Conservation (phyloP, 2,329 filamentous ascomycete species). For the Cladophialophora exuberans region DNA sequence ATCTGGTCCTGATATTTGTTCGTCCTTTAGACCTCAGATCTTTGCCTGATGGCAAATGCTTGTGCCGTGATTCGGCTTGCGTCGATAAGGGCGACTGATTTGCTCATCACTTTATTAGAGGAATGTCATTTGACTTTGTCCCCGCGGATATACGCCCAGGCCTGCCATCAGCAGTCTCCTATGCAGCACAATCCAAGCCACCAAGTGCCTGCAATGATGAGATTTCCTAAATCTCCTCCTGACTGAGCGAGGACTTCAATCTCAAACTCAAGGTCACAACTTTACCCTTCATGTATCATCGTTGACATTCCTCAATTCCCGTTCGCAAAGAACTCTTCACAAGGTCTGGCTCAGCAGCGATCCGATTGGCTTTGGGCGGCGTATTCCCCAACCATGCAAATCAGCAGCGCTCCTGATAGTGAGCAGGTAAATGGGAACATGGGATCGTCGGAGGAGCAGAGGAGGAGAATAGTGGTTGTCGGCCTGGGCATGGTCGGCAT, state of each 20-base stretch:
- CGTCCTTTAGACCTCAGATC: too few species aligned
- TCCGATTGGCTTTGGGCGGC: conserved; percentile 21
- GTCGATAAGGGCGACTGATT: conserved; percentile 12
- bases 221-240: too few species aligned
- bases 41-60: too few species aligned
- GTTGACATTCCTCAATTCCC: not conserved
- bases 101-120: too few species aligned
- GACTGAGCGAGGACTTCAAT: too few species aligned
- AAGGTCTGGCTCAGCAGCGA: not conserved
- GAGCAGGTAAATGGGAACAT: conserved; percentile 27
- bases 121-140: conserved; percentile 2
- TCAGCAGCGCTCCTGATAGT: conserved; percentile 31
- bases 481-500: conserved; percentile 92
- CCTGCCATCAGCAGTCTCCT: too few species aligned
- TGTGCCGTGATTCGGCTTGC: too few species aligned
- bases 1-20: not conserved
- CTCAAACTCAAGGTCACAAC: too few species aligned
- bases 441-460: conserved; percentile 35
- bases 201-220: too few species aligned
- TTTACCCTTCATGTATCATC: not conserved
- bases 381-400: conserved; percentile 36
- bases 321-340: not conserved
- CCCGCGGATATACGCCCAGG: conserved; percentile 28
- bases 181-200: not conserved
- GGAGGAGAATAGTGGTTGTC: conserved; percentile 77